Conservation (phyloP, 345 rosid genomes). For the Ricinus communis region DNA sequence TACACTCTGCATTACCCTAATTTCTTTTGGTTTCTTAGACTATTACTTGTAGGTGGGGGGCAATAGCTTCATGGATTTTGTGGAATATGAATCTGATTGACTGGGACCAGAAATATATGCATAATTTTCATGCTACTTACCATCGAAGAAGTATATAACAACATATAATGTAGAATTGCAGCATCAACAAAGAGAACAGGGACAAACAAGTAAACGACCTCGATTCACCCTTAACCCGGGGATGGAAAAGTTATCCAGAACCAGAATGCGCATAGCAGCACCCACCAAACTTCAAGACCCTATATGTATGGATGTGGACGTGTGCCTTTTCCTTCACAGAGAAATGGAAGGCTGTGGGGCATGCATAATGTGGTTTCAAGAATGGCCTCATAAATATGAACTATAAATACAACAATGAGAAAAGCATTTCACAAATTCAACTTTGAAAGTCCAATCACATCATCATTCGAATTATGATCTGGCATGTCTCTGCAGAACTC, state of each 20-base stretch:
- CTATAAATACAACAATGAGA: background rate
- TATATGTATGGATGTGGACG: too few relatives aligned
- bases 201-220: background rate
- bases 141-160: too few relatives aligned
- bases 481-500: constrained; percentile 38
- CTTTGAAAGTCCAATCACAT: constrained; percentile 27
- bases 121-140: too few relatives aligned
- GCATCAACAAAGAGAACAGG: background rate
- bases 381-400: background rate
- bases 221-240: background rate
- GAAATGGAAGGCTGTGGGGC: too few relatives aligned
- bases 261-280: background rate
- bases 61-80: too few relatives aligned
- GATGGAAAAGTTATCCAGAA: background rate
- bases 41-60: too few relatives aligned
- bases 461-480: constrained; percentile 16
- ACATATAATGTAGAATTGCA: too few relatives aligned
- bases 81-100: too few relatives aligned
- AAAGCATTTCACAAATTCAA: constrained; percentile 18
- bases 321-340: too few relatives aligned
- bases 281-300: background rate
- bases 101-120: too few relatives aligned
- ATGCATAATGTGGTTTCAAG: background rate
- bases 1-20: background rate
- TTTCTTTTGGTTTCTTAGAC: background rate